phyloP scores from a whole-genome alignment of 495 filamentous ascomycete species.

The Talaromyces wortmannii region DNA sequence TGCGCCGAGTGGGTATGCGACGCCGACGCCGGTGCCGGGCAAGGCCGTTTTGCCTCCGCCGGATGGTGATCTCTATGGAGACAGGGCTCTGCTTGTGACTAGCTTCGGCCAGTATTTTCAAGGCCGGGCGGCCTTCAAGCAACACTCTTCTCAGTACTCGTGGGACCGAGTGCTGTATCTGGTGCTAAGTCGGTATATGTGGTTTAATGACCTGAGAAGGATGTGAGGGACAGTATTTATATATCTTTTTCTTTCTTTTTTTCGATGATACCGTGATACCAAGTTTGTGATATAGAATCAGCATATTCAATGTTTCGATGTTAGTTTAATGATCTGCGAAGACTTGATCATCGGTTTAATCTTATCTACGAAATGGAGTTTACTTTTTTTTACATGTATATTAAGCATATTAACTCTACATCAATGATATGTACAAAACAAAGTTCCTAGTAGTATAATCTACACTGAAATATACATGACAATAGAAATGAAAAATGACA shows the following conservation, averaged over 20 bases:
- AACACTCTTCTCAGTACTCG: constrained; percentile 29
- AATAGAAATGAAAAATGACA: no score
- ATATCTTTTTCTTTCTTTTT: background rate
- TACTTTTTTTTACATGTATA: no score
- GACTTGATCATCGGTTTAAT: no score
- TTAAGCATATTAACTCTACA: no score
- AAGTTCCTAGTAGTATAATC: no score
- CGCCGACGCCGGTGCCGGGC: background rate
- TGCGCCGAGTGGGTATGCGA: background rate
- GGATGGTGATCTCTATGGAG: constrained; percentile 12
- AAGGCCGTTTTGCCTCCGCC: constrained; percentile 1
- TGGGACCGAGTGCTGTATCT: constrained; percentile 37
- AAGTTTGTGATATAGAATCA: no score
- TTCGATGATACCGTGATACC: no score
- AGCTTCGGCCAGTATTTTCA: constrained; percentile 25
- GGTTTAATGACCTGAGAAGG: constrained; percentile 34
- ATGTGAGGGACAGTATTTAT: constrained; percentile 6
- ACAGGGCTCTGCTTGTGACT: constrained; percentile 23
- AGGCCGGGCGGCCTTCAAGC: constrained; percentile 25
- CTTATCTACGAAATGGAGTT: no score
- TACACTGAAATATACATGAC: no score
- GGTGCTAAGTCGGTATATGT: constrained; percentile 32
- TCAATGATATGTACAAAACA: no score
- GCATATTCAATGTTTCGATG: no score
- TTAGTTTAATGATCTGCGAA: no score